Conservation (phyloP, 2,329 filamentous ascomycete species). For the Talaromyces funiculosus region DNA sequence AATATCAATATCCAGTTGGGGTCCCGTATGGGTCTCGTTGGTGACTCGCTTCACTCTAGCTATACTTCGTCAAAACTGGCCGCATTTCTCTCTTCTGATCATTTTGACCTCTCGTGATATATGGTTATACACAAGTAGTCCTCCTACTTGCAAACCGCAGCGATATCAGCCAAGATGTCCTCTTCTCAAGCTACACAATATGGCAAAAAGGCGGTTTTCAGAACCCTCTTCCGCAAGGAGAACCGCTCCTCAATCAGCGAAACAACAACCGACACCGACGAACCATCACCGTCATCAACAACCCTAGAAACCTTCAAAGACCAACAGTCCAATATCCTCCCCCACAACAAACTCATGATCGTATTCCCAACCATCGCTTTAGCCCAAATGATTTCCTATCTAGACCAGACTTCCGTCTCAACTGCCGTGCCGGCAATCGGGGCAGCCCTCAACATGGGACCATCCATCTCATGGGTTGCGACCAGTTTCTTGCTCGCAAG, state of each 20-base stretch:
- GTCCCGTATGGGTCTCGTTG: neutral
- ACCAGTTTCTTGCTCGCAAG: slow-evolving; percentile 26
- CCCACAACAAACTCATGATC: slow-evolving; percentile 9
- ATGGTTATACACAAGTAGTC: neutral
- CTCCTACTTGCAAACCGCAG: neutral
- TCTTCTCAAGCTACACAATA: neutral
- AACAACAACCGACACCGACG: neutral
- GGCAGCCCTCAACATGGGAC: neutral
- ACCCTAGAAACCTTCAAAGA: slow-evolving; percentile 11
- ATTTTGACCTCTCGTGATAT: neutral
- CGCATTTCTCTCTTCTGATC: neutral
- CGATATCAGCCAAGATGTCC: neutral
- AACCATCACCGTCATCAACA: neutral
- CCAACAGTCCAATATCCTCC: slow-evolving; percentile 8
- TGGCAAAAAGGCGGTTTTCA: neutral
- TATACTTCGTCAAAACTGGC: neutral
- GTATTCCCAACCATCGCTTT: slow-evolving; percentile 10
- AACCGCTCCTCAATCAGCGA: neutral
- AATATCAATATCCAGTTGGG: neutral
- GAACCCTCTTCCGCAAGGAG: neutral
- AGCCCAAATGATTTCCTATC: slow-evolving; percentile 8
- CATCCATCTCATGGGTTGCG: slow-evolving; percentile 17
- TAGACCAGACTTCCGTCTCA: slow-evolving; percentile 10
- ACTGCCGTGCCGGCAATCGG: slow-evolving; percentile 9
- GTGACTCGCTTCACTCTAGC: neutral